phyloP scores from a whole-genome alignment of 768 basidiomycete species.

The Rhizopogon salebrosus region DNA sequence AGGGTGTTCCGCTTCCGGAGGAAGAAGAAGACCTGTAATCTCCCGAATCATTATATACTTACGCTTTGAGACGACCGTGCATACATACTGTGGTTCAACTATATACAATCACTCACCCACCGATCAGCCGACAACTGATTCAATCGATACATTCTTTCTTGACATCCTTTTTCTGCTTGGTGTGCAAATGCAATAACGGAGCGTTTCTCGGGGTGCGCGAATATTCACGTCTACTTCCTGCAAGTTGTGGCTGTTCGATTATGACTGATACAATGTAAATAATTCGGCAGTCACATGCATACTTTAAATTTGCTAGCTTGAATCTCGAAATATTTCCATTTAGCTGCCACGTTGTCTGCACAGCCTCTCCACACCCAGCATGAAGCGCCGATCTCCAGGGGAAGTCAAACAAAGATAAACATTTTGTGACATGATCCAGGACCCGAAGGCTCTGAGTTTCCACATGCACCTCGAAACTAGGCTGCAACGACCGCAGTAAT shows the following conservation, averaged over 20 bases:
- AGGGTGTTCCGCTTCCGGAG: constrained; percentile 91
- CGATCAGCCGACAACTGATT: constrained; percentile 14
- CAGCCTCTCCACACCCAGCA: constrained; percentile 7
- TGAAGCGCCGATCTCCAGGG: constrained; percentile 15
- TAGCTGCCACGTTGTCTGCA: background rate
- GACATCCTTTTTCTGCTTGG: constrained; percentile 13
- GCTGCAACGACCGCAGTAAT: constrained; percentile 16
- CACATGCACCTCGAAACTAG: constrained; percentile 16
- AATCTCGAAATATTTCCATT: too few relatives aligned
- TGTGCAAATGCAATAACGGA: constrained; percentile 18
- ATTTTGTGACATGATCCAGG: constrained; percentile 13
- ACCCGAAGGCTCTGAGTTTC: constrained; percentile 14
- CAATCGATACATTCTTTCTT: constrained; percentile 6
- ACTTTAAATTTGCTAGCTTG: too few relatives aligned
- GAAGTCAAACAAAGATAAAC: constrained; percentile 12
- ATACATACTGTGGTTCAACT: constrained; percentile 14
- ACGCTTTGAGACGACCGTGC: constrained; percentile 16
- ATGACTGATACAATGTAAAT: background rate
- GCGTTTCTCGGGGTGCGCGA: constrained; percentile 18
- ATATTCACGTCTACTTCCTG: constrained; percentile 1
- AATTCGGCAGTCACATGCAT: too few relatives aligned
- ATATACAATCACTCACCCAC: constrained; percentile 13
- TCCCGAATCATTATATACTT: constrained; percentile 12
- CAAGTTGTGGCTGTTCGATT: constrained; percentile 3
- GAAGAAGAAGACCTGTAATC: constrained; percentile 85